Evolutionary conservation across 1,139 yeast species (phyloP).

Genomic region (Blastobotrys raffinosifermentans): DNA sequence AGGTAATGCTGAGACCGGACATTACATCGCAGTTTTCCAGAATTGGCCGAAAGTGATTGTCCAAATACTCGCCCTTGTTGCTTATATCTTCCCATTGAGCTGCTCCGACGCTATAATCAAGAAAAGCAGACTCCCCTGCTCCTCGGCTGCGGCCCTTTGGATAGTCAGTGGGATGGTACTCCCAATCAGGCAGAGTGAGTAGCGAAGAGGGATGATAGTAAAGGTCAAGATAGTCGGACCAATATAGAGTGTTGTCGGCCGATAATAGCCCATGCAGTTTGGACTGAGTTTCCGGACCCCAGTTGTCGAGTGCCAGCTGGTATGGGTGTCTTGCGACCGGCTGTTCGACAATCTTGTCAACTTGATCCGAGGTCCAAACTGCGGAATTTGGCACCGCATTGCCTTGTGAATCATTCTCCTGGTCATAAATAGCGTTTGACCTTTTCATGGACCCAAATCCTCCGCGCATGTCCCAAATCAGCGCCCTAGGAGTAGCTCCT

Average conservation of each 20-base stretch:
- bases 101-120: constrained; percentile 42
- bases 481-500: constrained; percentile 73
- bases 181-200: constrained; percentile 52
- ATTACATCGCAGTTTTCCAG: constrained; percentile 76
- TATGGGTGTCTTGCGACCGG: constrained; percentile 46
- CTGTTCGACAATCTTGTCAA: constrained; percentile 20
- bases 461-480: constrained; percentile 64
- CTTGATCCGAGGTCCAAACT: constrained; percentile 11
- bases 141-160: constrained; percentile 40
- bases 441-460: constrained; percentile 32
- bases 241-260: constrained; percentile 47
- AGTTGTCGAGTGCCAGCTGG: constrained; percentile 56
- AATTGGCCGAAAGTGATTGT: constrained; percentile 52
- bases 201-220: constrained; percentile 60
- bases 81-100: constrained; percentile 40
- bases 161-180: constrained; percentile 36
- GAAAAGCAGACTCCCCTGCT: constrained; percentile 33
- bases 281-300: constrained; percentile 23
- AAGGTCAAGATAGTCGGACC: constrained; percentile 78
- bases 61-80: constrained; percentile 44
- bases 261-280: constrained; percentile 32
- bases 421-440: constrained; percentile 18
- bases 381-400: constrained; percentile 11
- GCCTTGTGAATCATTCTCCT: constrained; percentile 17
- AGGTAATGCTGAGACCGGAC: constrained; percentile 61